Base-by-base conservation (phyloP, 1,139 yeast genomes). In the Candida sanyaensis region DNA sequence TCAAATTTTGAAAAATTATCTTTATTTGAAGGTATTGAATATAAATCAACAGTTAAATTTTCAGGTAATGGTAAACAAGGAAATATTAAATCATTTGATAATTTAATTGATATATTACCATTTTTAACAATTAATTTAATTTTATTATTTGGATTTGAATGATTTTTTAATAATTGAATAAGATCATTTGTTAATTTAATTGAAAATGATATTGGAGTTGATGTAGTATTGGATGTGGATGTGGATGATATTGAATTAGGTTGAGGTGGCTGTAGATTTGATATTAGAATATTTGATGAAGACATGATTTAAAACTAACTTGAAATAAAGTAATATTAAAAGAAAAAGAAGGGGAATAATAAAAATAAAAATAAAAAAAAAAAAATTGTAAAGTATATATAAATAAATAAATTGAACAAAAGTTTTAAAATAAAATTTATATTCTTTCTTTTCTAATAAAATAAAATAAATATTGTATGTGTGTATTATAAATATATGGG, bases 11-110 rank as follows among this genome's bases (percentile, higher is more conserved):
- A 36, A 10, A 17, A 24, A 27, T 5, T 10, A n/a, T 4, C 21
- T 5, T 24, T 12, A 5, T n/a, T 12, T 6, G 36, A n/a, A 8
- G 27, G 24, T 9, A 31, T 26, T 23, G 66, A 56, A 57, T 71
- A 73, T 10, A 73, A 55, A 50, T 71, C 75, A 29, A 71, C 65
- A 46, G 69, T 69, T 47, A 69, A 66, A 47, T 64, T 68, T 50
- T 73, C 79, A 6, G 71, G 71, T 24, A 66, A 57, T 41, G 60
- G 60, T 21, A 63, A 51, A 52, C 77, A 73, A 4, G 77, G 75
- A 48, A 62, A 71, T 28, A 57, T 54, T 43, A 61, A 47, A 9
- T 58, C 49, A 26, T 69, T 68, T n/a, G 62, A 55, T 41, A 73
- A 51, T 46, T 64, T 66, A 29, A 73, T 62, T 37, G 69, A 66